A percentile compares a stretch with the other conserved stretches of the same genome.
phyloP scores from a whole-genome alignment of 164 flowering plant genomes.

The Saururus chinensis region DNA sequence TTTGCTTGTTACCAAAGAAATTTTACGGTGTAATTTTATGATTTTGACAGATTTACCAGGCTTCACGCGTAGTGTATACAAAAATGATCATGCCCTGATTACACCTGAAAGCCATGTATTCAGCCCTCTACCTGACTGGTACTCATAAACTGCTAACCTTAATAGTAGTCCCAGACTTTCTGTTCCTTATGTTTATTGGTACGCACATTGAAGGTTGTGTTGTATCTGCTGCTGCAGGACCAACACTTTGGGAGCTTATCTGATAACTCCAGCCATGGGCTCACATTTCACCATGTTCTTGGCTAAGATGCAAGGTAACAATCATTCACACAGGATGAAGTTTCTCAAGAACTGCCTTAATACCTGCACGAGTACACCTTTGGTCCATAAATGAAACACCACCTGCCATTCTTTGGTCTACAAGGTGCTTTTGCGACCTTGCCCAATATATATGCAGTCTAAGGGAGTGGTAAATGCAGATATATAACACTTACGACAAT shows the following conservation, averaged over 20 bases:
- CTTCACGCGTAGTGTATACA: slow-evolving; percentile 89
- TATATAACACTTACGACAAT: no score
- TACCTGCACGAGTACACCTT: no score
- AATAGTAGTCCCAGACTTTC: no score
- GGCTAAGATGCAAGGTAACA: slow-evolving; percentile 80
- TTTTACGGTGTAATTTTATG: neutral
- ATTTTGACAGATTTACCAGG: slow-evolving; percentile 76
- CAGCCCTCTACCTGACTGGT: slow-evolving; percentile 92
- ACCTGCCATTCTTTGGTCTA: no score
- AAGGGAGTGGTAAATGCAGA: no score
- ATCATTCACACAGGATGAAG: neutral
- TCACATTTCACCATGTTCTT: slow-evolving; percentile 91
- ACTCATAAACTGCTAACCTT: no score
- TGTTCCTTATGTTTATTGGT: neutral
- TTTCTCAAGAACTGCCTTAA: neutral
- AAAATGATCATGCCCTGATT: slow-evolving; percentile 77
- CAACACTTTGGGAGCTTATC: slow-evolving; percentile 77
- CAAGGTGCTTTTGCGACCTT: no score
- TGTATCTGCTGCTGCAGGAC: slow-evolving; percentile 38
- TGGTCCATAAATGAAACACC: no score
- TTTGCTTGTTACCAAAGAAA: neutral
- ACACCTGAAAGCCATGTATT: slow-evolving; percentile 97
- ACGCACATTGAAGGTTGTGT: neutral
- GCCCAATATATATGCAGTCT: no score
- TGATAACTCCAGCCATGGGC: slow-evolving; percentile 88